phyloP scores from a whole-genome alignment of 306 rosid species.

The Castanospermum australe region DNA sequence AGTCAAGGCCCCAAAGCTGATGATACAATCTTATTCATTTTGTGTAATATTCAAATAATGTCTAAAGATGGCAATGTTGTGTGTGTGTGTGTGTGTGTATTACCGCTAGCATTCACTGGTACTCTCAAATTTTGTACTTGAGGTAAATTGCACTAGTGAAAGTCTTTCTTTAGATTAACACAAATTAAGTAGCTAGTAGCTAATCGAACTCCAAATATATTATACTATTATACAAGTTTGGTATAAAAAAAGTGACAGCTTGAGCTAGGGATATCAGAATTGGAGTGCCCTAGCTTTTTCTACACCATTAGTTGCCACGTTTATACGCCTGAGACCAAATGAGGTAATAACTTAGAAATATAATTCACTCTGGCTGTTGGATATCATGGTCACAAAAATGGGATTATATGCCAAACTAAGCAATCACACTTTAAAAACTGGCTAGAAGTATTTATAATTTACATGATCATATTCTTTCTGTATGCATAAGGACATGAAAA shows the following conservation, averaged over 20 bases:
- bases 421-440: not conserved
- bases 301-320: conserved; percentile 9
- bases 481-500: conserved; percentile 9
- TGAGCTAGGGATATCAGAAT: not conserved
- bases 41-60: not conserved
- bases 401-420: conserved; percentile 18
- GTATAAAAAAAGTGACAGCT: conserved; percentile 11
- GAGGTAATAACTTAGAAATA: conserved; percentile 32
- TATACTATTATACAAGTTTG: not conserved
- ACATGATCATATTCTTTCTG: not conserved
- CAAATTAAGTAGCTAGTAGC: not conserved
- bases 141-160: conserved; percentile 6
- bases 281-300: not conserved
- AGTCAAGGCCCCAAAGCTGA: not conserved
- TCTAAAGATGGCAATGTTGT: not conserved
- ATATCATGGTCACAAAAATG: not conserved
- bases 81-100: no score
- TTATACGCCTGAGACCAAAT: conserved; percentile 11
- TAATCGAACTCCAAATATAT: not conserved
- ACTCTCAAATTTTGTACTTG: not conserved
- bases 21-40: conserved; percentile 18
- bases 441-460: not conserved
- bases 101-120: no score
- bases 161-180: conserved; percentile 13
- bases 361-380: not conserved